phyloP scores from a whole-genome alignment of 345 rosid species.

The Gossypium thurberi region DNA sequence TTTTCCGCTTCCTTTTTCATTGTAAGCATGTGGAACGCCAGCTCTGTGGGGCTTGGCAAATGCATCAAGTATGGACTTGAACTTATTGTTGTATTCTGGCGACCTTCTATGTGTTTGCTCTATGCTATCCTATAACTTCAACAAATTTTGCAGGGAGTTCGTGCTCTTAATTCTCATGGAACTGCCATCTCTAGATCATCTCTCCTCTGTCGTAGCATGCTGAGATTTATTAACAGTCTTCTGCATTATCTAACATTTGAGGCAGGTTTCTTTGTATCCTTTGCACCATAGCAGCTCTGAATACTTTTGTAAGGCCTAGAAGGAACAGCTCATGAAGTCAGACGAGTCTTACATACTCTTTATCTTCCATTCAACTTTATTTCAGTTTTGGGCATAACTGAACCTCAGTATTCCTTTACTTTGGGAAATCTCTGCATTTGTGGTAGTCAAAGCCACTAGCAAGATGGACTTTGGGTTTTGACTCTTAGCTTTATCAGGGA shows the following conservation, averaged over 20 bases:
- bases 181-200: slow-evolving; percentile 87
- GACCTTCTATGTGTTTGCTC: slow-evolving; percentile 1
- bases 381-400: neutral
- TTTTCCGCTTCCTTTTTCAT: no score
- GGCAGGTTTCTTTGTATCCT: slow-evolving; percentile 45
- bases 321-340: neutral
- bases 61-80: no score
- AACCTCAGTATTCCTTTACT: neutral
- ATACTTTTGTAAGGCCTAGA: neutral
- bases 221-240: slow-evolving; percentile 86
- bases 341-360: neutral
- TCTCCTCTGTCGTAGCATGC: slow-evolving; percentile 96
- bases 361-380: neutral
- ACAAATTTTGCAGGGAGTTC: slow-evolving; percentile 55
- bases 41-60: no score
- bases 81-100: neutral
- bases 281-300: neutral
- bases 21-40: no score
- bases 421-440: neutral
- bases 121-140: slow-evolving; percentile 17
- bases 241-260: slow-evolving; percentile 95
- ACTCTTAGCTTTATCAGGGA: neutral
- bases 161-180: slow-evolving; percentile 60
- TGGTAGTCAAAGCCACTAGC: slow-evolving; percentile 5
- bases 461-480: neutral